Evolutionary conservation across 768 basidiomycete species (phyloP).

Genomic region (Agaricus blazei): DNA sequence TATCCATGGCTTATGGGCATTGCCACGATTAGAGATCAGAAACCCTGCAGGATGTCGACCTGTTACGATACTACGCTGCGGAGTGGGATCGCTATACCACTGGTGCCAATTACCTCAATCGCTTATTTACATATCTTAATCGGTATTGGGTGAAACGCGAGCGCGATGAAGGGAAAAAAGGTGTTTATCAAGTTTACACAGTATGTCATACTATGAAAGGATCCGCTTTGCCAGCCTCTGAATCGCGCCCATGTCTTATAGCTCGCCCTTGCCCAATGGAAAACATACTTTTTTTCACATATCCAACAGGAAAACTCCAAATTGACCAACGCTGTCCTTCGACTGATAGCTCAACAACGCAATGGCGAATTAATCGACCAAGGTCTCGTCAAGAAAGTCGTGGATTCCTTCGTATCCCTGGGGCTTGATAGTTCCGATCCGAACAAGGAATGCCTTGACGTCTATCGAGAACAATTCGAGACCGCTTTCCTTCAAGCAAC

Average conservation of each 20-base stretch:
- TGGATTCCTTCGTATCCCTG: slow-evolving; percentile 96
- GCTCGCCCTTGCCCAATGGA: slow-evolving; percentile 98
- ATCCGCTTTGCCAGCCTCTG: background rate
- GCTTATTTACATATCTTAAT: slow-evolving; percentile 95
- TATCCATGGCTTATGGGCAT: slow-evolving; percentile 13
- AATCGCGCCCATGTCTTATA: slow-evolving; percentile 21
- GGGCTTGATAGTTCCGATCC: slow-evolving; percentile 89
- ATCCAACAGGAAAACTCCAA: slow-evolving; percentile 80
- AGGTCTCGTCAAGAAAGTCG: slow-evolving; percentile 93
- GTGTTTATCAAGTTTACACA: slow-evolving; percentile 94
- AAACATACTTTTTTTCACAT: slow-evolving; percentile 80
- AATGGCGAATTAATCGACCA: slow-evolving; percentile 96
- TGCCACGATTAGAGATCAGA: slow-evolving; percentile 61
- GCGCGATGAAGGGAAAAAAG: slow-evolving; percentile 95
- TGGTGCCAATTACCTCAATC: slow-evolving; percentile 95
- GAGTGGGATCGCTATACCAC: slow-evolving; percentile 98
- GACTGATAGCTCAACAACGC: slow-evolving; percentile 88
- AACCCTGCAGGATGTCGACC: slow-evolving; percentile 78
- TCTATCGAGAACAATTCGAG: slow-evolving; percentile 94
- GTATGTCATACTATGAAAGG: slow-evolving; percentile 38
- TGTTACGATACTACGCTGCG: slow-evolving; percentile 85
- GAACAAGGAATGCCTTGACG: slow-evolving; percentile 91
- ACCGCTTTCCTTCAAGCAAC: slow-evolving; percentile 84
- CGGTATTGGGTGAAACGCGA: slow-evolving; percentile 99
- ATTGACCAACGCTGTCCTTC: slow-evolving; percentile 80